Evolutionary conservation across 495 filamentous ascomycete genomes (phyloP).

Genomic region (Penicillium macrosclerotiorum): DNA sequence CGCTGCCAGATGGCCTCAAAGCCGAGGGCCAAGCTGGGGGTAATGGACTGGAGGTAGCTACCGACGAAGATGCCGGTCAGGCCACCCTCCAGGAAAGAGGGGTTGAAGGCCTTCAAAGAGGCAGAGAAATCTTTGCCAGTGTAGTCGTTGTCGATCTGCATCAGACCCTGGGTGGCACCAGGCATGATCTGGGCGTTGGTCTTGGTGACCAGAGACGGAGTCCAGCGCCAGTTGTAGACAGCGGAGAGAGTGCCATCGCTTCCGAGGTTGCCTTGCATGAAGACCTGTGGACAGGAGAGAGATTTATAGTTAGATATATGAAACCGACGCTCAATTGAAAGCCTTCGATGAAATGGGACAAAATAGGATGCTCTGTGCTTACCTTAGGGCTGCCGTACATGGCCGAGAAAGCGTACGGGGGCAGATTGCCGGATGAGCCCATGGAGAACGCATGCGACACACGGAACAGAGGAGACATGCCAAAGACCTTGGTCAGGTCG

Average conservation of each 20-base stretch:
- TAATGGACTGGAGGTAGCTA: conserved; percentile 91
- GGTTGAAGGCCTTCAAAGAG: conserved; percentile 87
- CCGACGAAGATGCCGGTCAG: conserved; percentile 93
- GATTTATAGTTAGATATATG: conserved; percentile 1
- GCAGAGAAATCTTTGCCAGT: conserved; percentile 88
- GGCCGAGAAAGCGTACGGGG: conserved; percentile 91
- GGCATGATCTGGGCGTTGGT: conserved; percentile 76
- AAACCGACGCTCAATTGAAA: not conserved
- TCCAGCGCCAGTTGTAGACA: conserved; percentile 89
- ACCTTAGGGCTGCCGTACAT: conserved; percentile 92
- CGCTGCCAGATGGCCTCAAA: conserved; percentile 94
- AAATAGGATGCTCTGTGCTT: conserved; percentile 31
- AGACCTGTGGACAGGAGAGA: conserved; percentile 58
- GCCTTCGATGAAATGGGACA: not conserved
- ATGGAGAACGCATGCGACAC: conserved; percentile 94
- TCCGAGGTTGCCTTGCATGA: conserved; percentile 93
- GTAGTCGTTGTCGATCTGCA: conserved; percentile 92
- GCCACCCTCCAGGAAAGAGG: conserved; percentile 86
- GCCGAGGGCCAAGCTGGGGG: conserved; percentile 82
- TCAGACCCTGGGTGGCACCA: conserved; percentile 64
- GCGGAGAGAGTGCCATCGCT: conserved; percentile 80
- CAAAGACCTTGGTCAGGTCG: conserved; percentile 93
- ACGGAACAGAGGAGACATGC: conserved; percentile 90
- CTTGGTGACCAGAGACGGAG: conserved; percentile 72
- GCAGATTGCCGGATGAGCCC: conserved; percentile 74